A percentile compares a stretch with the other conserved stretches of the same genome.
phyloP scores from a whole-genome alignment of 2,329 filamentous ascomycete species.

The Zymoseptoria pseudotritici region DNA sequence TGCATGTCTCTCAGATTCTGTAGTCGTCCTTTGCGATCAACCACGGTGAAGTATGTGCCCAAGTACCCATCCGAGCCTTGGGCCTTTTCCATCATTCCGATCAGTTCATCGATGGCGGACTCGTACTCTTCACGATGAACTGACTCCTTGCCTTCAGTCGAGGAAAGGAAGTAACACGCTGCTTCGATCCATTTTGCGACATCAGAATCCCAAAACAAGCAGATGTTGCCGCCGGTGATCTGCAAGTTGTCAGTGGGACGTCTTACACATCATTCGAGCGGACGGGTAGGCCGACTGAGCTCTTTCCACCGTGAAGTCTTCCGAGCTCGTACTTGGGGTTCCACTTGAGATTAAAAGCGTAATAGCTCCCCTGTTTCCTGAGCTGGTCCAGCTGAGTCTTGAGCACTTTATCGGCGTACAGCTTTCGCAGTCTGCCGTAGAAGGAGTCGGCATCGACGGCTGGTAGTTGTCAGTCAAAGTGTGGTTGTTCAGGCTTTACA shows the following conservation, averaged over 20 bases:
- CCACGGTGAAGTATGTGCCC: constrained; percentile 3
- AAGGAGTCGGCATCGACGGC: constrained; percentile 1
- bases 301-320: constrained; percentile 2
- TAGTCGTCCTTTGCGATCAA: constrained; percentile 1
- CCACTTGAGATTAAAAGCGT: constrained; percentile 4
- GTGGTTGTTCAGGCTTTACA: background rate
- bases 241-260: background rate
- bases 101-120: constrained; percentile 1
- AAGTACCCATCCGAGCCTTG: constrained; percentile 2
- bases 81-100: constrained; percentile 3
- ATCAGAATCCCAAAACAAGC: constrained; percentile 52
- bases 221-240: background rate
- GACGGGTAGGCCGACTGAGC: background rate
- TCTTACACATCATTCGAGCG: background rate
- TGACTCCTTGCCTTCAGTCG: background rate
- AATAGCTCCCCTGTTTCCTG: constrained; percentile 1
- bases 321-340: constrained; percentile 3
- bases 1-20: constrained; percentile 4
- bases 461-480: background rate
- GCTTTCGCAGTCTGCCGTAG: constrained; percentile 1
- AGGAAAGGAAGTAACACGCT: constrained; percentile 46
- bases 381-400: constrained; percentile 3
- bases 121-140: background rate
- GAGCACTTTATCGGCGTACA: background rate
- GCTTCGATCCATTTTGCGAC: constrained; percentile 57